phyloP scores from a whole-genome alignment of 2,329 filamentous ascomycete species.

The Teratosphaeria pseudoeucalypti region DNA sequence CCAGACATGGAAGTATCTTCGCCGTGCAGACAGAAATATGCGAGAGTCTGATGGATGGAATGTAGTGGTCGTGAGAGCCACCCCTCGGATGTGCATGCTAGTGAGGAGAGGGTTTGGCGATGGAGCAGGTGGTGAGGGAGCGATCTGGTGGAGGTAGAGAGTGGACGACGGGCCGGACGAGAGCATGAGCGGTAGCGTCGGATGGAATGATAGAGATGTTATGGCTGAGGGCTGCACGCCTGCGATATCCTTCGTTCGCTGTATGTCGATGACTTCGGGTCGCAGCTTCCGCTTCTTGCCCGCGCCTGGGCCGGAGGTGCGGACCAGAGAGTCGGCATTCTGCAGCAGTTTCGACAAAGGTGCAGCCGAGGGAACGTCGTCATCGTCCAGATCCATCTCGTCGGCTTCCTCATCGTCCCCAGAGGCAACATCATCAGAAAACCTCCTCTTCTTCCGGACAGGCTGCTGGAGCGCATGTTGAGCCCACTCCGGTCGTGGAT shows the following conservation, averaged over 20 bases:
- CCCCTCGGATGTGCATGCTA: conserved; percentile 73
- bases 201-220: conserved; percentile 80
- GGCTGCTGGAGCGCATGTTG: conserved; percentile 31
- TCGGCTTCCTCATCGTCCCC: conserved; percentile 27
- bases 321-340: conserved; percentile 57
- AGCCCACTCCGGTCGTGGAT: conserved; percentile 54
- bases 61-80: conserved; percentile 72
- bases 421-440: conserved; percentile 29
- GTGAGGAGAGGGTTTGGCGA: conserved; percentile 83
- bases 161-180: conserved; percentile 80
- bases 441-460: conserved; percentile 38
- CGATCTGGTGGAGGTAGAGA: conserved; percentile 81
- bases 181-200: conserved; percentile 74
- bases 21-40: conserved; percentile 79
- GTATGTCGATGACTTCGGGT: conserved; percentile 82
- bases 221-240: conserved; percentile 67
- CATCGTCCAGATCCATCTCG: conserved; percentile 46
- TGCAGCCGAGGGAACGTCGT: conserved; percentile 51
- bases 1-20: conserved; percentile 92
- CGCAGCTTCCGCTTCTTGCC: conserved; percentile 61
- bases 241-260: conserved; percentile 76
- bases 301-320: conserved; percentile 33
- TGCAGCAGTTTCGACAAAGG: conserved; percentile 74
- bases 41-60: conserved; percentile 64
- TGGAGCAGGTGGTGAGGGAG: conserved; percentile 55